Evolutionary conservation across 768 basidiomycete species (phyloP).

Genomic region (Podaxis carcinomalis): DNA sequence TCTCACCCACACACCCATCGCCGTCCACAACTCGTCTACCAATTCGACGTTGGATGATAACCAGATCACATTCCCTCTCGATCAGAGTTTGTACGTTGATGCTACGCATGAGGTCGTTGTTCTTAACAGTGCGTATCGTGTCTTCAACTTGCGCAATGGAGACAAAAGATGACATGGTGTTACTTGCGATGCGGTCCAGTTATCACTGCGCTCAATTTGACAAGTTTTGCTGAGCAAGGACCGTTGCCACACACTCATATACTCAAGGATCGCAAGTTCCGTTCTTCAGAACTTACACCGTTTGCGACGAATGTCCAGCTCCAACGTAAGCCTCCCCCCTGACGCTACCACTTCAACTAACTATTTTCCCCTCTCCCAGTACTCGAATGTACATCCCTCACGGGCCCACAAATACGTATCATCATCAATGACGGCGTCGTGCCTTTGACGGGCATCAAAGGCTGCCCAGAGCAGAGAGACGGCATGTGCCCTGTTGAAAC

Average conservation of each 20-base stretch:
- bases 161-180: not conserved
- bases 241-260: conserved; percentile 76
- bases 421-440: conserved; percentile 87
- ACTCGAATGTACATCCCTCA: conserved; percentile 50
- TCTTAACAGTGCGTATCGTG: conserved; percentile 51
- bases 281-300: conserved; percentile 72
- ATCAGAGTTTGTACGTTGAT: conserved; percentile 77
- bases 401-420: conserved; percentile 65
- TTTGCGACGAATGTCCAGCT: conserved; percentile 89
- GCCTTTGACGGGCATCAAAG: conserved; percentile 72
- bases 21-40: conserved; percentile 72
- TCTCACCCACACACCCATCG: conserved; percentile 71
- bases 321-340: conserved; percentile 53
- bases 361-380: conserved; percentile 35
- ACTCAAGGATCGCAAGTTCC: conserved; percentile 60
- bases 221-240: conserved; percentile 65
- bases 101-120: conserved; percentile 92
- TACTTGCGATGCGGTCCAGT: conserved; percentile 34
- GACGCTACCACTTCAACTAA: not conserved
- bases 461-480: conserved; percentile 67
- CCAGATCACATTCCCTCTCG: conserved; percentile 64
- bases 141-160: too few species aligned
- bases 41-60: conserved; percentile 78
- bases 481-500: conserved; percentile 74
- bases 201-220: conserved; percentile 81